Percentiles rank a stretch among this genome's conserved stretches.
These are phyloP conservation scores for Xylaria sp. DNA, from an alignment of 2,329 filamentous ascomycete species.

Conservation along the genomic window DNA sequence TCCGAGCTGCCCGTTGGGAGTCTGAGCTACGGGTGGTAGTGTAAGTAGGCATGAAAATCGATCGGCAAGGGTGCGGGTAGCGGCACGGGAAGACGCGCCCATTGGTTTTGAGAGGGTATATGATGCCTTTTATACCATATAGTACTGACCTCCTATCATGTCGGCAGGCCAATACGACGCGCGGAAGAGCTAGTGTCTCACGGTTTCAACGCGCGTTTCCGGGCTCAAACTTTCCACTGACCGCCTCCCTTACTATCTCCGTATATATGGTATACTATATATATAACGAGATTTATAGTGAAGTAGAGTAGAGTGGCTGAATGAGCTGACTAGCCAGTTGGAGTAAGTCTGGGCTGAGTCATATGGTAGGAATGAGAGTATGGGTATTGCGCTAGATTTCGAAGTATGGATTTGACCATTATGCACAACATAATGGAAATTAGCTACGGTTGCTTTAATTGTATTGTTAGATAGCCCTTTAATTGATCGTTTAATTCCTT, in stretches of 20 bases:
- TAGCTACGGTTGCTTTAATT: too few relatives aligned
- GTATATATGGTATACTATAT: not conserved
- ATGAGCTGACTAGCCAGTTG: too few relatives aligned
- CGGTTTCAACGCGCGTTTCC: slow-evolving; percentile 13
- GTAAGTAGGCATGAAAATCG: slow-evolving; percentile 8
- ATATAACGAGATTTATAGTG: slow-evolving; percentile 5
- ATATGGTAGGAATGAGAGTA: too few relatives aligned
- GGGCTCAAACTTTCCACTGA: slow-evolving; percentile 23
- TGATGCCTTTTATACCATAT: slow-evolving; percentile 32
- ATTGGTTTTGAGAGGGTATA: slow-evolving; percentile 26
- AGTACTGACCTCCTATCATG: slow-evolving; percentile 16
- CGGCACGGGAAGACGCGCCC: slow-evolving; percentile 12
- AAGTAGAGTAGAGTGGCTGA: too few relatives aligned
- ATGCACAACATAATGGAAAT: too few relatives aligned
- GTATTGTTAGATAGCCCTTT: too few relatives aligned
- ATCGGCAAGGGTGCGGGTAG: slow-evolving; percentile 21
- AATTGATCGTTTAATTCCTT: too few relatives aligned
- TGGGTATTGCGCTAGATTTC: too few relatives aligned
- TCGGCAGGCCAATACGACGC: slow-evolving; percentile 18
- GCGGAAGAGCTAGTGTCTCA: not conserved
- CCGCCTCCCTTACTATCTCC: slow-evolving; percentile 6
- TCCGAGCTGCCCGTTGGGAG: slow-evolving; percentile 11
- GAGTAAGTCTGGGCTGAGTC: too few relatives aligned
- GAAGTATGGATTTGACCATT: too few relatives aligned
- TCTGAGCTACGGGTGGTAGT: too few relatives aligned